Evolutionary conservation across 163 green algal genomes (phyloP), one percentile per base, ranked within the genome.

Genomic region (Scenedesmus sp.): DNA sequence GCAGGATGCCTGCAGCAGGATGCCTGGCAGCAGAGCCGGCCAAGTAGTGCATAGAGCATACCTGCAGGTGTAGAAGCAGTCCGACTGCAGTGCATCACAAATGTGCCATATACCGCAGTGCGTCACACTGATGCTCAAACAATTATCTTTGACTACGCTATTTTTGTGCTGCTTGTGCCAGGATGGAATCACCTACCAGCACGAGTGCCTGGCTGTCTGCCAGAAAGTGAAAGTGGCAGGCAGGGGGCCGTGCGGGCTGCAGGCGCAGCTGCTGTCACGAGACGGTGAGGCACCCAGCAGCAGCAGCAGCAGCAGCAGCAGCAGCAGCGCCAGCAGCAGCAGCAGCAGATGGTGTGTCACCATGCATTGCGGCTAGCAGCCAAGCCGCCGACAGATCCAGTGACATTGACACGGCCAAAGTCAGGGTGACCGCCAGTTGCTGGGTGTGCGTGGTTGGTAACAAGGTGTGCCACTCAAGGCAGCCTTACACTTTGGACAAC

Each of bases 181-280:
- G 83, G 83, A 88, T 76, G 83, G 83, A 7, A 56, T 88, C 83
- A 79, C 83, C 15, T 88, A 88, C 23, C 20, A 76, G 10, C 23
- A 88, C 23, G 23, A 56, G 15, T 88, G 83, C 83, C 59, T 88
- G 83, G 83, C 83, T 12, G 16, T 46, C 16, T 76, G 57, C 57
- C 83, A 88, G 59, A 56, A 56, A 8, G 83, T 88, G 18, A 88
- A 88, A 23, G 57, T 88, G 16, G 57, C 59, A 10, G 15, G 23
- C 18, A 52, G 4, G 5, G 83, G 83, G 18, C 10, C 9, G 20
- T 88, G 83, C n/a, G 57, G 83, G 56, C 59, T 34, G 56, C 57
- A 23, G 59, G 12, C 23, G 12, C 57, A 88, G 77, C 77, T 62
- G 77, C 77, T 85, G 77, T 85, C 77, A 54, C 16, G 77, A 52